Conservation (phyloP, 1,284 basidiomycete genomes). For the Puccinia novopanici region DNA sequence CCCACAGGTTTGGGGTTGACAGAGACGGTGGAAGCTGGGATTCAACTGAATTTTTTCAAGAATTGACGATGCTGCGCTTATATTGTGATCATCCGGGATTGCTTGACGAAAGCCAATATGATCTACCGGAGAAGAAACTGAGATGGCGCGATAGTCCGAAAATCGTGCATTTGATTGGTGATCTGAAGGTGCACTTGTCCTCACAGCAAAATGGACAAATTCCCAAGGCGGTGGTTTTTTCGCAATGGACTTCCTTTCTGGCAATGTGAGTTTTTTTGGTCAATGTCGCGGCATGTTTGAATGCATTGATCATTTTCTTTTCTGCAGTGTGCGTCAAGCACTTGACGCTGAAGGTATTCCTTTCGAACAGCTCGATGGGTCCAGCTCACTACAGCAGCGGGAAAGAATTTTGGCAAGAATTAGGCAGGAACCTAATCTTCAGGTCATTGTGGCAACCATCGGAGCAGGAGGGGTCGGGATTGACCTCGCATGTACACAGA, state of each 20-base stretch:
- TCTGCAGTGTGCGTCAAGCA: neutral
- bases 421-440: neutral
- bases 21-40: neutral
- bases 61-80: neutral
- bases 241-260: neutral
- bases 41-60: constrained; percentile 1
- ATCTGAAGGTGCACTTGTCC: neutral
- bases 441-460: neutral
- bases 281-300: no score
- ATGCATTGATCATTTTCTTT: neutral
- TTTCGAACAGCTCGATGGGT: neutral
- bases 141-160: neutral
- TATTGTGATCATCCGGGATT: constrained; percentile 14
- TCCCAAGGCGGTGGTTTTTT: neutral
- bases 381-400: neutral
- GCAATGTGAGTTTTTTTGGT: neutral
- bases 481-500: constrained; percentile 6
- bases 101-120: neutral
- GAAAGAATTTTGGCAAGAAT: neutral
- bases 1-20: neutral
- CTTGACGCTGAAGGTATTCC: neutral
- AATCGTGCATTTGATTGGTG: neutral
- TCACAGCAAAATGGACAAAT: neutral
- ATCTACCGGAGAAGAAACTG: neutral
- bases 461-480: constrained; percentile 16